Conservation (phyloP, 306 rosid species). For the Betula pendula region DNA sequence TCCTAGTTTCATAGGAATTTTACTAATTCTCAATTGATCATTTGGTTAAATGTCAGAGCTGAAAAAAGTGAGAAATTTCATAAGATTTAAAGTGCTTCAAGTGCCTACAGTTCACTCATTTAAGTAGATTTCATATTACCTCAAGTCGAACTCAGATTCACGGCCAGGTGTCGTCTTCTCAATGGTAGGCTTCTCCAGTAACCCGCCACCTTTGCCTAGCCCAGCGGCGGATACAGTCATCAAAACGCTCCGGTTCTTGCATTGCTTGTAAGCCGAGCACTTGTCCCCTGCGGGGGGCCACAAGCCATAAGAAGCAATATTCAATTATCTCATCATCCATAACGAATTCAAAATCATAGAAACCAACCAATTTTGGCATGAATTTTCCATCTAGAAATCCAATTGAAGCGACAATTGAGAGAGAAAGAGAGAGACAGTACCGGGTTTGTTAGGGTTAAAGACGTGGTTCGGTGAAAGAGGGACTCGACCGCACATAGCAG, state of each 20-base stretch:
- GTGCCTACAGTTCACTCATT: too few relatives aligned
- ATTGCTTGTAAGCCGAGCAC: conserved; percentile 34
- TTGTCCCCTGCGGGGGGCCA: conserved; percentile 47
- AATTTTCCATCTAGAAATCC: background rate
- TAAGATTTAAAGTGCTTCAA: too few relatives aligned
- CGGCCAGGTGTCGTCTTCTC: conserved; percentile 82
- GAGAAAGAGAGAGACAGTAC: conserved; percentile 31
- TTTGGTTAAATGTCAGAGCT: too few relatives aligned
- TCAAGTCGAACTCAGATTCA: conserved; percentile 74
- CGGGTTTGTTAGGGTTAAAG: conserved; percentile 45
- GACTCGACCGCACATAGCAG: conserved; percentile 63
- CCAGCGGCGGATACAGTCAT: conserved; percentile 48
- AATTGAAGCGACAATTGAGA: background rate
- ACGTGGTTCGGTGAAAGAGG: conserved; percentile 63
- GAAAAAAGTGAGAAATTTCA: too few relatives aligned
- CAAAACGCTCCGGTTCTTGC: conserved; percentile 46
- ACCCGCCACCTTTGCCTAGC: conserved; percentile 69
- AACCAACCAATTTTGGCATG: background rate
- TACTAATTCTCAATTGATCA: too few relatives aligned
- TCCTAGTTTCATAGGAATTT: too few relatives aligned
- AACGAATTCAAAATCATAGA: background rate
- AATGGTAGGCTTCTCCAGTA: conserved; percentile 81
- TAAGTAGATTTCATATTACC: conserved; percentile 33
- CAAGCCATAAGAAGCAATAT: conserved; percentile 22
- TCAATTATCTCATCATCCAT: background rate